Evolutionary conservation across 768 basidiomycete species (phyloP).

Genomic region (Trametes maxima): DNA sequence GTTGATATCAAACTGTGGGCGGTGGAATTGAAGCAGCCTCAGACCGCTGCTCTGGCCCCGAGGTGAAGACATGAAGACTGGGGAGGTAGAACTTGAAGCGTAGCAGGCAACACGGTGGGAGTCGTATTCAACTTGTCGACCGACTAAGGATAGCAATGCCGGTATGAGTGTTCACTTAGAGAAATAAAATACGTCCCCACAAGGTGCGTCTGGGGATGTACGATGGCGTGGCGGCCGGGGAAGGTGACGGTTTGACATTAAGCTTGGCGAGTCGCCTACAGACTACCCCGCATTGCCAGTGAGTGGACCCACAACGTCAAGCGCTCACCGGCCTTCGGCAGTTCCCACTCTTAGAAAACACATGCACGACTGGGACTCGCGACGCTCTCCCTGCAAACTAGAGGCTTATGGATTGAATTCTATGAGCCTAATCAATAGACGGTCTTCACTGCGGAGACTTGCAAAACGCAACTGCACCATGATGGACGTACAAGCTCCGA

Average conservation of each 20-base stretch:
- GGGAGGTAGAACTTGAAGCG: no score
- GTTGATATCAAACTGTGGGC: conserved; percentile 43
- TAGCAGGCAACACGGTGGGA: no score
- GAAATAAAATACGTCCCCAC: background rate
- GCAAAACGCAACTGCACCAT: no score
- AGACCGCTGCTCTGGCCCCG: conserved; percentile 11
- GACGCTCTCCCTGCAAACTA: no score
- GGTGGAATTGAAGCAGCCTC: conserved; percentile 53
- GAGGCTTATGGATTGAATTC: no score
- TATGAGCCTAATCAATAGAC: no score
- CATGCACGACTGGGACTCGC: background rate
- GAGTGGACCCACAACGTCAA: conserved; percentile 17
- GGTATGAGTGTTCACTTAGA: background rate
- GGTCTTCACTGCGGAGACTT: no score
- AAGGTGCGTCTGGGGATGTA: background rate
- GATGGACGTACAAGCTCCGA: no score
- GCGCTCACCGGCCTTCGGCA: conserved; percentile 2
- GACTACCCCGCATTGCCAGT: background rate
- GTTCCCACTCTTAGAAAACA: background rate
- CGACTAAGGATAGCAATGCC: background rate
- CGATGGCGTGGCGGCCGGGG: background rate
- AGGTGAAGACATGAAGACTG: conserved; percentile 3
- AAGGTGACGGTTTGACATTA: conserved; percentile 2
- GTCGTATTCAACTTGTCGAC: background rate
- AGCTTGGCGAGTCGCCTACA: background rate